These are phyloP conservation scores for Rhizodiscina lignyota DNA, from an alignment of 495 filamentous ascomycete species.

Conservation along the genomic window DNA sequence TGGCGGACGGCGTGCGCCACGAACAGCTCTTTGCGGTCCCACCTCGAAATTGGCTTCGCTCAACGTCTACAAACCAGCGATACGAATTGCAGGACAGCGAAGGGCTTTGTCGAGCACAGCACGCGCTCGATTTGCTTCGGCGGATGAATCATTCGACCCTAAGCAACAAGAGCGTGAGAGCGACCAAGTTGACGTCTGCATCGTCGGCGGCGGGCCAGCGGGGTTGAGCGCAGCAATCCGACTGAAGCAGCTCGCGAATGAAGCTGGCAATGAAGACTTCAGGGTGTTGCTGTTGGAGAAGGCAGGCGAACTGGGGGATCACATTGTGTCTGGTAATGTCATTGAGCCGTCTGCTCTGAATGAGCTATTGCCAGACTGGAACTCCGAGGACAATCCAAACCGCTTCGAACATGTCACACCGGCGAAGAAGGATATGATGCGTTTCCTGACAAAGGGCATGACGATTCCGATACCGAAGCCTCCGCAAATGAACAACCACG, in stretches of 20 bases:
- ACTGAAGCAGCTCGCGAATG: constrained; percentile 88
- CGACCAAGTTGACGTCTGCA: constrained; percentile 91
- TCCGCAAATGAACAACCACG: constrained; percentile 96
- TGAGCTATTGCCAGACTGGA: constrained; percentile 89
- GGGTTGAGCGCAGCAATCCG: constrained; percentile 87
- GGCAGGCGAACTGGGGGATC: constrained; percentile 84
- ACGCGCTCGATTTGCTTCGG: constrained; percentile 4
- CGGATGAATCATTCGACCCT: constrained; percentile 55
- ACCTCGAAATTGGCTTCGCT: too few relatives aligned
- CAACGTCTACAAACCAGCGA: too few relatives aligned
- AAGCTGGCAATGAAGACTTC: constrained; percentile 91
- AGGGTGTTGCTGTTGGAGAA: constrained; percentile 88
- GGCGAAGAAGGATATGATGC: constrained; percentile 72
- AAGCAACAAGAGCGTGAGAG: constrained; percentile 63
- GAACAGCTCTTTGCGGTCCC: too few relatives aligned
- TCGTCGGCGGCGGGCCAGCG: constrained; percentile 87
- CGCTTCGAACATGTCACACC: constrained; percentile 74
- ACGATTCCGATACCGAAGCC: constrained; percentile 70
- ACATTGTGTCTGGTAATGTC: constrained; percentile 92
- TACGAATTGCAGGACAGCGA: constrained; percentile 1
- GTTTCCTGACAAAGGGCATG: constrained; percentile 74
- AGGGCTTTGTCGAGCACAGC: neutral
- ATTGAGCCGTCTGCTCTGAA: constrained; percentile 79
- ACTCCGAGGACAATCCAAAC: constrained; percentile 66
- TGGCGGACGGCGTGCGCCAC: too few relatives aligned